Evolutionary conservation across 1,284 basidiomycete species (phyloP), one percentile per base, ranked within the genome.

Genomic region (Ceratobasidium sp.): DNA sequence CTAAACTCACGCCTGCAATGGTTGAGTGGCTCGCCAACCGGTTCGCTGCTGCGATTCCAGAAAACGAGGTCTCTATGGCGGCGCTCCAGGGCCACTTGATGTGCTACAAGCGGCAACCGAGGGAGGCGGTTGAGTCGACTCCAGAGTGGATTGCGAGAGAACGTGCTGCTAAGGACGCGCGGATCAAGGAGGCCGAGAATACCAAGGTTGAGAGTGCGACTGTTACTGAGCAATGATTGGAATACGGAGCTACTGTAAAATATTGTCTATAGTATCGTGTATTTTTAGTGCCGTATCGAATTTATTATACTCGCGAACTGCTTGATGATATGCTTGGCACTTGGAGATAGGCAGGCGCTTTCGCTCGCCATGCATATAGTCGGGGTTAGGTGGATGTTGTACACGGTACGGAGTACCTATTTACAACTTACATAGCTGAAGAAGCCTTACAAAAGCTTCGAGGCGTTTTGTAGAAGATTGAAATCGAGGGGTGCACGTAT

Each of bases 71-170:
- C 61, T 92, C 93, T 20, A 93, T 94, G 89, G 93, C 94, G 10
- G 88, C 87, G 53, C 86, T 95, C 18, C 94, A 95, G 82, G 93
- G 92, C 2, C 93, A 91, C 83, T 83, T 95, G 71, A 92, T 95
- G 91, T 86, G 85, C 40, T 89, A 92, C 85, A 95, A 94, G 83
- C 87, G 86, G 13, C 84, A 88, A 0, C 93, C 94, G 1, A 84
- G 86, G 73, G 86, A 87, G 28, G 93, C 93, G 1, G 88, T 91
- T 4, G 82, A 86, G 23, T 85, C 86, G 4, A 85, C 87, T 6
- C 82, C 80, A 2, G 83, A 71, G 2, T 93, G 91, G 91, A 85
- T 91, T 15, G 85, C 86, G 78, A 63, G 82, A 7, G 87, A 89
- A 82, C 80, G 81, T 26, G 83, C 67, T 5, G 70, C 64, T 33